phyloP scores from a whole-genome alignment of 1,139 yeast genomes.

The Wickerhamomyces sp. region DNA sequence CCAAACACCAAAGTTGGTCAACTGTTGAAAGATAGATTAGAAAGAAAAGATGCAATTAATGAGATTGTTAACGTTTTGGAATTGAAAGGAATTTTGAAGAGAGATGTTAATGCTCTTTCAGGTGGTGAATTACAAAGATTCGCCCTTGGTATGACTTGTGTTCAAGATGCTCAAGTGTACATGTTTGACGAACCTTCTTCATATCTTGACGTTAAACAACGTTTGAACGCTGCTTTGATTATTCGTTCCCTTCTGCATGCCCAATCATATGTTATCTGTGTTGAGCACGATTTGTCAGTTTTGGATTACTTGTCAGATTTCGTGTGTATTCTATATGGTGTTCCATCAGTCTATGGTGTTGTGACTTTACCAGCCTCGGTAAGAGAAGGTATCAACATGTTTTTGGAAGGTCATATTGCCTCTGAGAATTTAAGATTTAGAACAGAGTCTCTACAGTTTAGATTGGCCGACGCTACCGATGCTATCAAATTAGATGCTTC shows the following conservation, averaged over 20 bases:
- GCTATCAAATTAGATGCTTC: conserved; percentile 72
- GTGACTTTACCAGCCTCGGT: conserved; percentile 94
- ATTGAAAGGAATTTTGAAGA: conserved; percentile 63
- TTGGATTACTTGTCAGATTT: conserved; percentile 94
- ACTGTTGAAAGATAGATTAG: conserved; percentile 67
- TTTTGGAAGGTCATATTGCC: conserved; percentile 96
- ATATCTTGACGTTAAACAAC: conserved; percentile 95
- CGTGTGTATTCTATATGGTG: conserved; percentile 94
- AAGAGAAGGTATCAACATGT: conserved; percentile 97
- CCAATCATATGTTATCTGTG: conserved; percentile 83
- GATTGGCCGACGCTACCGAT: conserved; percentile 89
- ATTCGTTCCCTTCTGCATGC: conserved; percentile 79
- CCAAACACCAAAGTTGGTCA: conserved; percentile 85
- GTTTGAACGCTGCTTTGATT: conserved; percentile 93
- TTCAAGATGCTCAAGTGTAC: conserved; percentile 90
- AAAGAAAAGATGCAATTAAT: conserved; percentile 58
- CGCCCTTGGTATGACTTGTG: conserved; percentile 96
- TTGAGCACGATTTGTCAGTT: conserved; percentile 97
- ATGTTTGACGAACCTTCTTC: conserved; percentile 99
- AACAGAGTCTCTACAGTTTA: conserved; percentile 89
- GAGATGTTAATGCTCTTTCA: conserved; percentile 84
- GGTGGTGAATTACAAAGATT: conserved; percentile 99
- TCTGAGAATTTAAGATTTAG: conserved; percentile 96
- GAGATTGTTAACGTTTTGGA: conserved; percentile 66
- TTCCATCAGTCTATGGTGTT: conserved; percentile 97